Percentiles rank a stretch among this genome's conserved stretches.
phyloP scores from a whole-genome alignment of 1,284 basidiomycete species.

The Kalmanozyma brasiliensis region DNA sequence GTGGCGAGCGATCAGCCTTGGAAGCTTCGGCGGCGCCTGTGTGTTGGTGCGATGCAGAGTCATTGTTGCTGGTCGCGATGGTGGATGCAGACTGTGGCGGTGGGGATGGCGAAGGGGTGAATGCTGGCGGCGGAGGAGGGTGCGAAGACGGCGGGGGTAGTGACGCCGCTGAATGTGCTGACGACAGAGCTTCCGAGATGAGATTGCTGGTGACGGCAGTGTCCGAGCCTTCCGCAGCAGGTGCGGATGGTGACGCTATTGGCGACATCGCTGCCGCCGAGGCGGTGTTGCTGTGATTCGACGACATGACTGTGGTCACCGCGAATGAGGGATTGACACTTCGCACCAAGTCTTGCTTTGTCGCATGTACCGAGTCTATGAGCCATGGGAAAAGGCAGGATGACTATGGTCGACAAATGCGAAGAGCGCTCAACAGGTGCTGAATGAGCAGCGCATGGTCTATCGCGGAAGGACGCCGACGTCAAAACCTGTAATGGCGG shows the following conservation, averaged over 20 bases:
- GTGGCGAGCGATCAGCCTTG: conserved; percentile 5
- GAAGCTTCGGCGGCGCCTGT: neutral
- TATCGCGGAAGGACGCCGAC: neutral
- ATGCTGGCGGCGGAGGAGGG: conserved; percentile 41
- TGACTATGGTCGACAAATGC: neutral
- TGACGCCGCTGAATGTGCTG: conserved; percentile 27
- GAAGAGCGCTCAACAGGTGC: conserved; percentile 8
- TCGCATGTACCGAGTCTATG: neutral
- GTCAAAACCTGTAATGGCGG: too few species aligned
- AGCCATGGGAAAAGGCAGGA: neutral
- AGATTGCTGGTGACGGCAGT: conserved; percentile 1
- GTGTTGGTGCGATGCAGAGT: neutral
- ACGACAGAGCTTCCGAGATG: neutral
- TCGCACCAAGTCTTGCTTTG: neutral
- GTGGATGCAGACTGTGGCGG: conserved; percentile 15
- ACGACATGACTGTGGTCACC: conserved; percentile 1
- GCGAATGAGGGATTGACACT: neutral
- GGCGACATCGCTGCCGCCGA: neutral
- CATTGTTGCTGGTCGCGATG: neutral
- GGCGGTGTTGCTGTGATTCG: neutral
- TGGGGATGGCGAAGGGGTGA: conserved; percentile 42
- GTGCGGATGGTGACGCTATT: neutral
- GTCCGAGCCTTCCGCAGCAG: neutral
- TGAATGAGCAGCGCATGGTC: conserved; percentile 10
- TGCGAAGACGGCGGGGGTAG: conserved; percentile 21